Base-by-base conservation (phyloP, 768 basidiomycete species). In the Fomitopsis pulvina region DNA sequence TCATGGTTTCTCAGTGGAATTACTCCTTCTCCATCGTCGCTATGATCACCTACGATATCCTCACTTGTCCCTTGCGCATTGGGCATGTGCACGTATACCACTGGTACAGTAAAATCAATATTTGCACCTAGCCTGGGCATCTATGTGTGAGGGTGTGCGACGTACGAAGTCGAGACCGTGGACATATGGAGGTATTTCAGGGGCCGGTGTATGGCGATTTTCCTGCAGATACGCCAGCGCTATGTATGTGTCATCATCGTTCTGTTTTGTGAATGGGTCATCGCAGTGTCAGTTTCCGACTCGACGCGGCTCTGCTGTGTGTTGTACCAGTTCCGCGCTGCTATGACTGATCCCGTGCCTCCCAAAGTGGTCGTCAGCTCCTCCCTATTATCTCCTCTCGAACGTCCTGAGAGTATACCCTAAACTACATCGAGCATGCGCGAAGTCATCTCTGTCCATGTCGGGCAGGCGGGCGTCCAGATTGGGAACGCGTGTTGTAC, bases 401-500 rank as follows among this genome's bases (percentile, higher is more conserved):
- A 4, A 45, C n/a, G 11, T 14, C 25, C 26, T 14, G 9, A 26
- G 3, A 27, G 4, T 45, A 24, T 26, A 8, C 42, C 22, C 7
- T 4, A 46, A 32, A 4, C 45, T 29, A 27, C 10, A 18, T 41
- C 9, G 12, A 20, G 18, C 5, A 89, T 90, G 87, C 85, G 87
- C 71, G 87, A 90, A 84, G 92, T 96, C 65, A 94, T 96, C 71
- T 94, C 91, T 66, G 73, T 96, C 58, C 92, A 96, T 65, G 91
- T 96, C 63, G 94, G 94, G 57, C 95, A 99, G 76, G 95, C 95
- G 67, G 92, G 92, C 76, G 83, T 91, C 52, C 87, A 91, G 68
- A 90, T 90, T 57, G 87, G 87, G 60, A 97, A 96, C 71, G 92
- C 95, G 58, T 98, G 92, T 76, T 95, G 94, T 90, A 20, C 30